These are phyloP conservation scores for Cladosporium sphaerospermum DNA, from an alignment of 2,329 filamentous ascomycete species.

Conservation along the genomic window DNA sequence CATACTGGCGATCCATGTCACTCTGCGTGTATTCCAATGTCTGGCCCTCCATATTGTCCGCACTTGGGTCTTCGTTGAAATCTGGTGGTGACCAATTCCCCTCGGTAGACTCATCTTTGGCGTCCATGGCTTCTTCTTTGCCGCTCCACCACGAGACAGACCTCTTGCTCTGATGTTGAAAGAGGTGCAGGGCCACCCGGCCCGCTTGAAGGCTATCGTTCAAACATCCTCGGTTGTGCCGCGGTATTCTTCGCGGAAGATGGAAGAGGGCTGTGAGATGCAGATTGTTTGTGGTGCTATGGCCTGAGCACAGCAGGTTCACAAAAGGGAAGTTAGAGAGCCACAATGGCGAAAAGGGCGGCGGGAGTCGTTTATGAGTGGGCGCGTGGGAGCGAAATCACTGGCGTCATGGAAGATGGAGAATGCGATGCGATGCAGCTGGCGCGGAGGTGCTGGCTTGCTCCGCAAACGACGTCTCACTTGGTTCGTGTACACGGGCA, in stretches of 20 bases:
- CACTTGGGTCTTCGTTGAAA: not conserved
- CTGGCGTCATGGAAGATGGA: slow-evolving; percentile 11
- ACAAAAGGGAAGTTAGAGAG: not conserved
- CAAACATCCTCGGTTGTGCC: slow-evolving; percentile 34
- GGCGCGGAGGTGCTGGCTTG: slow-evolving; percentile 6
- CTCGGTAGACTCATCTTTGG: slow-evolving; percentile 2
- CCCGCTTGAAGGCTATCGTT: slow-evolving; percentile 37
- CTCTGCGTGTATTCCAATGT: slow-evolving; percentile 13
- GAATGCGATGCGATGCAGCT: not conserved
- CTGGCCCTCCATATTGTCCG: not conserved
- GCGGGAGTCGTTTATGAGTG: not conserved
- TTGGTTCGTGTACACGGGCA: too few species aligned
- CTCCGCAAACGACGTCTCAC: slow-evolving; percentile 1
- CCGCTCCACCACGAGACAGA: slow-evolving; percentile 20
- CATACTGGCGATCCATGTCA: slow-evolving; percentile 26
- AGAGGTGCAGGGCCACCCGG: slow-evolving; percentile 37
- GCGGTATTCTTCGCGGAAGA: slow-evolving; percentile 42
- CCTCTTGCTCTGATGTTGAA: slow-evolving; percentile 16
- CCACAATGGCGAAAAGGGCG: not conserved
- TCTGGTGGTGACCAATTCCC: not conserved
- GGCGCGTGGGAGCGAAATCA: not conserved
- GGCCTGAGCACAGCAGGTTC: slow-evolving; percentile 14
- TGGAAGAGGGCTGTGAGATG: slow-evolving; percentile 39
- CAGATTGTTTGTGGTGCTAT: slow-evolving; percentile 34
- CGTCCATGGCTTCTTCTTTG: slow-evolving; percentile 16